phyloP scores from a whole-genome alignment of 2,329 filamentous ascomycete species.

The Fusarium chaquense region DNA sequence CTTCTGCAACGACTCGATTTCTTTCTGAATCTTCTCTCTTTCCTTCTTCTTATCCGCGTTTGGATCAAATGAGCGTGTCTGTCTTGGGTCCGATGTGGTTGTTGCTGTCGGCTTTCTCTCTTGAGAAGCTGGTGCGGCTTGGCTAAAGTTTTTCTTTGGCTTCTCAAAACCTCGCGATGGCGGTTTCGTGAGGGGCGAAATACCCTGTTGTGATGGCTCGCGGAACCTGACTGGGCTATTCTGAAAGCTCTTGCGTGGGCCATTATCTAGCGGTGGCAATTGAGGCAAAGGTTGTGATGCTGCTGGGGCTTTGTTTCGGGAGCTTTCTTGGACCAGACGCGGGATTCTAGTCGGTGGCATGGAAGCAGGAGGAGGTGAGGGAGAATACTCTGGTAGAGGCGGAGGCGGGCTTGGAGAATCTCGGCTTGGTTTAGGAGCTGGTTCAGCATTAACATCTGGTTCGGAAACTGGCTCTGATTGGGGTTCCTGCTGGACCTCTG shows the following conservation, averaged over 20 bases:
- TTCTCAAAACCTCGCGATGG: constrained; percentile 49
- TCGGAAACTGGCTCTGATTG: not conserved
- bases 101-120: not conserved
- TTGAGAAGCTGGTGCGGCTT: not conserved
- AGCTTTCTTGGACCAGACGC: not conserved
- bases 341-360: constrained; percentile 36
- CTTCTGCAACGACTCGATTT: constrained; percentile 67
- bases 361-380: constrained; percentile 26
- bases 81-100: not conserved
- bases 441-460: not conserved
- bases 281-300: constrained; percentile 30
- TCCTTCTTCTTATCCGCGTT: constrained; percentile 63
- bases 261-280: constrained; percentile 59
- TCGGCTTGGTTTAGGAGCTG: not conserved
- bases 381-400: constrained; percentile 9
- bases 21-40: constrained; percentile 65
- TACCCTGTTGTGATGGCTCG: constrained; percentile 51
- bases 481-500: not conserved
- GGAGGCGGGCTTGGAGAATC: constrained; percentile 10
- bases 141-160: constrained; percentile 21
- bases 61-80: constrained; percentile 50
- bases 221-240: constrained; percentile 66
- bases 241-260: constrained; percentile 70
- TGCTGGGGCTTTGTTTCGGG: constrained; percentile 16
- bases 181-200: constrained; percentile 64